A percentile compares a stretch with the other conserved stretches of the same genome.
Conservation (phyloP, 176 grass and related monocot species). For the Rhynchospora breviuscula region DNA sequence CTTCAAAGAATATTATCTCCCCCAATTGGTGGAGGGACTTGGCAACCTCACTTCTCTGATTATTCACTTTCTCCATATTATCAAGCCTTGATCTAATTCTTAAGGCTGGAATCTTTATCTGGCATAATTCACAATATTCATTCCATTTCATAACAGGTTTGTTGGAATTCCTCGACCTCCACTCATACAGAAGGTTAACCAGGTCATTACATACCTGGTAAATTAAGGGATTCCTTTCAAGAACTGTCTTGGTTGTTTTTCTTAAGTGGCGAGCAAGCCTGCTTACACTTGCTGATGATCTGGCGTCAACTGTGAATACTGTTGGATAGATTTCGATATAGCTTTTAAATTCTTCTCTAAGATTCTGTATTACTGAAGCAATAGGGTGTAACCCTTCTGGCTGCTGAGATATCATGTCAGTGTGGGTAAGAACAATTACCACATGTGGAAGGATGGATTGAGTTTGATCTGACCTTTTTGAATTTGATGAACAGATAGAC, state of each 20-base stretch:
- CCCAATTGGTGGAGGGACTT: conserved; percentile 63
- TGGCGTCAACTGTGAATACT: conserved; percentile 79
- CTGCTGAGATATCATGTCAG: conserved; percentile 58
- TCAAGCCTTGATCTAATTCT: conserved; percentile 67
- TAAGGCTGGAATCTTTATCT: conserved; percentile 54
- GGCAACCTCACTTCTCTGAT: conserved; percentile 44
- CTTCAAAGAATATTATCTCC: conserved; percentile 77
- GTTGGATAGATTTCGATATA: conserved; percentile 83
- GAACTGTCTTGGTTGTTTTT: conserved; percentile 59
- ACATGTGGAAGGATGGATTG: conserved; percentile 42
- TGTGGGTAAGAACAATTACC: conserved; percentile 71
- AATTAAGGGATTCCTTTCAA: conserved; percentile 61
- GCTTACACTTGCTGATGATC: conserved; percentile 69
- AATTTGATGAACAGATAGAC: conserved; percentile 45
- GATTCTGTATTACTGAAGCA: conserved; percentile 55
- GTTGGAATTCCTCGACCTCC: conserved; percentile 52
- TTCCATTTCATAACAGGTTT: conserved; percentile 65
- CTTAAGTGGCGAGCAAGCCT: conserved; percentile 63
- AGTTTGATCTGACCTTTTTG: conserved; percentile 15
- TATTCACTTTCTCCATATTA: conserved; percentile 63
- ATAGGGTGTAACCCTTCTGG: conserved; percentile 46
- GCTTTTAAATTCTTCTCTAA: conserved; percentile 68
- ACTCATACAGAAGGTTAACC: conserved; percentile 52
- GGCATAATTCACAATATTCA: conserved; percentile 78
- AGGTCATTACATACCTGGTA: conserved; percentile 83